Percentiles rank a stretch among this genome's conserved stretches.
These are phyloP conservation scores for Globisporangium iwayamae DNA, from an alignment of 352 stramenopile genomes.

Conservation along the genomic window DNA sequence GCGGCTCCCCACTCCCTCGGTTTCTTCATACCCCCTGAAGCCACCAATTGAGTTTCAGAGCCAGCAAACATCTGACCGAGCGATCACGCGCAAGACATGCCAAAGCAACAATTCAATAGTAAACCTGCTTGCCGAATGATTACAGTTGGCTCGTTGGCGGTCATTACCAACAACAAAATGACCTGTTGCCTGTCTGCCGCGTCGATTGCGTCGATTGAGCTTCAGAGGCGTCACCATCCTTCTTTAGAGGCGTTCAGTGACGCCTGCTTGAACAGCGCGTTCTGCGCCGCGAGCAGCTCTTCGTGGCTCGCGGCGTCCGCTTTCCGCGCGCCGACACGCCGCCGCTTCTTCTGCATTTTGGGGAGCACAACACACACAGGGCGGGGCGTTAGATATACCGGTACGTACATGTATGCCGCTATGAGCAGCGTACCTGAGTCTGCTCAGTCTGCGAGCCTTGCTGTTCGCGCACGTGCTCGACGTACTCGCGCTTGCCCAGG, in stretches of 20 bases:
- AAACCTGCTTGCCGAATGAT: not conserved
- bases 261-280: conserved; percentile 67
- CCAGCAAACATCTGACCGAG: not conserved
- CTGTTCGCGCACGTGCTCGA: conserved; percentile 26
- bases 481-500: conserved; percentile 34
- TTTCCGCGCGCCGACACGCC: conserved; percentile 39
- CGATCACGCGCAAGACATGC: not conserved
- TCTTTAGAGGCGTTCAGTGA: conserved; percentile 53
- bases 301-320: conserved; percentile 36
- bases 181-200: not conserved
- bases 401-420: not conserved
- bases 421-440: conserved; percentile 22
- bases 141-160: not conserved
- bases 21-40: not conserved
- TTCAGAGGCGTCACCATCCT: conserved; percentile 41
- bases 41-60: not conserved
- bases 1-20: not conserved
- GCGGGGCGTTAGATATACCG: too few relatives aligned
- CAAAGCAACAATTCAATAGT: not conserved
- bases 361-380: too few relatives aligned
- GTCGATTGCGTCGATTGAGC: not conserved
- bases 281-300: conserved; percentile 69
- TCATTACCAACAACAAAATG: not conserved
- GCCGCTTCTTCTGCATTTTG: conserved; percentile 31
- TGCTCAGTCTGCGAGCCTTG: conserved; percentile 27